Percentiles rank a stretch among this genome's conserved stretches.
Evolutionary conservation across 768 basidiomycete species (phyloP).

Genomic region (Cystobasidium onofrii): DNA sequence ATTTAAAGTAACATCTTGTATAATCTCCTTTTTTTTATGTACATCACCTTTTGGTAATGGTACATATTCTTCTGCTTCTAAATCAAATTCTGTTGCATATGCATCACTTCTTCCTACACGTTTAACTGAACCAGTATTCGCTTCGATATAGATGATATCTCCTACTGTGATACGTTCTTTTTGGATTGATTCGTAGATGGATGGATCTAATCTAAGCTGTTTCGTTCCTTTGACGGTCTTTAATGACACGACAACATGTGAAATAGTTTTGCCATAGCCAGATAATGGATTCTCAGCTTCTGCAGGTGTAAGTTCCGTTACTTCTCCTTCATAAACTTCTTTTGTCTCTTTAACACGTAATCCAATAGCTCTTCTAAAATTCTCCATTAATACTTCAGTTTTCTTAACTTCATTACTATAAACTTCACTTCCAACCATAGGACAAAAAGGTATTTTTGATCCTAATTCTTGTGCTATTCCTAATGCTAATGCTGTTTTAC

Average conservation of each 20-base stretch:
- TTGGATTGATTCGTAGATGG: conserved; percentile 90
- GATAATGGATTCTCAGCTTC: conserved; percentile 95
- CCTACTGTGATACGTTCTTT: conserved; percentile 96
- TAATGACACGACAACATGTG: conserved; percentile 91
- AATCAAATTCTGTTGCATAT: conserved; percentile 92
- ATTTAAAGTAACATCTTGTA: conserved; percentile 88
- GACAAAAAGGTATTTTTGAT: conserved; percentile 90
- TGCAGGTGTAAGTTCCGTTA: conserved; percentile 90
- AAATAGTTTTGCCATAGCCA: conserved; percentile 96
- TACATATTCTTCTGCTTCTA: conserved; percentile 97
- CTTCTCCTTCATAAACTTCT: conserved; percentile 96
- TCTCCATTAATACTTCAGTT: conserved; percentile 92
- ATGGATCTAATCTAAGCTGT: conserved; percentile 84
- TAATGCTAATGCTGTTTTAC: conserved; percentile 94
- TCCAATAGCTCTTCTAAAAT: conserved; percentile 89
- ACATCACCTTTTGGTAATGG: conserved; percentile 94
- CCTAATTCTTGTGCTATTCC: conserved; percentile 92
- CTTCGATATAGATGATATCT: conserved; percentile 92
- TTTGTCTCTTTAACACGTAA: conserved; percentile 98
- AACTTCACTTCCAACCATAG: conserved; percentile 96
- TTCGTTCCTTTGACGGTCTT: conserved; percentile 93
- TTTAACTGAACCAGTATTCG: conserved; percentile 89
- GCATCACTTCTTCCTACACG: conserved; percentile 94
- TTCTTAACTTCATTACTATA: conserved; percentile 97
- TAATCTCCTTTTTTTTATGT: conserved; percentile 88